Conservation (phyloP, 495 filamentous ascomycete genomes). For the Talaromyces trachyspermus region DNA sequence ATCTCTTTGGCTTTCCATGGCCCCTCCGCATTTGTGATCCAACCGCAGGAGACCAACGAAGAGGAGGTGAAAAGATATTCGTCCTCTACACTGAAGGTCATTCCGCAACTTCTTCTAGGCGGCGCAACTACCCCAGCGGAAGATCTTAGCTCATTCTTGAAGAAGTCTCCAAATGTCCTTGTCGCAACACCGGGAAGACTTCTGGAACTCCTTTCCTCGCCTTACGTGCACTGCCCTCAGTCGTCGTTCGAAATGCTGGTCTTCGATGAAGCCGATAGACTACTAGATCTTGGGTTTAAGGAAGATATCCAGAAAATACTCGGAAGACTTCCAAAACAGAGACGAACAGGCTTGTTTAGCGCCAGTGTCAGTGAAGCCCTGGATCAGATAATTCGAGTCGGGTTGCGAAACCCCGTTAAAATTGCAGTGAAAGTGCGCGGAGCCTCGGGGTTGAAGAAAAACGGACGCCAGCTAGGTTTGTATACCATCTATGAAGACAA, state of each 20-base stretch:
- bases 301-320: conserved; percentile 82
- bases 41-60: conserved; percentile 43
- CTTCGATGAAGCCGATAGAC: conserved; percentile 86
- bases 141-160: conserved; percentile 75
- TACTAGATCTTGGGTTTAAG: conserved; percentile 94
- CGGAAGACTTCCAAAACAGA: conserved; percentile 78
- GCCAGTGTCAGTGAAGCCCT: conserved; percentile 88
- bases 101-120: conserved; percentile 85
- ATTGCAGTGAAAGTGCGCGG: conserved; percentile 86
- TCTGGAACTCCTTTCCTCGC: conserved; percentile 81
- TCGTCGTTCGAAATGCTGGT: conserved; percentile 87
- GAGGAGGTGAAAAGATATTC: conserved; percentile 43
- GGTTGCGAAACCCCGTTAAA: conserved; percentile 88
- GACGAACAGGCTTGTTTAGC: conserved; percentile 88
- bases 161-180: conserved; percentile 73
- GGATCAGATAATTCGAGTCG: conserved; percentile 84
- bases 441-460: conserved; percentile 67
- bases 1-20: conserved; percentile 74
- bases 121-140: conserved; percentile 76
- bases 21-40: conserved; percentile 60
- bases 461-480: conserved; percentile 69
- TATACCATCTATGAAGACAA: not conserved
- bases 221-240: conserved; percentile 79
- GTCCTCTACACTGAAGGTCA: conserved; percentile 47
- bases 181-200: conserved; percentile 86